Conservation (phyloP, 2,329 filamentous ascomycete species). For the Calcarisporium arbuscula region DNA sequence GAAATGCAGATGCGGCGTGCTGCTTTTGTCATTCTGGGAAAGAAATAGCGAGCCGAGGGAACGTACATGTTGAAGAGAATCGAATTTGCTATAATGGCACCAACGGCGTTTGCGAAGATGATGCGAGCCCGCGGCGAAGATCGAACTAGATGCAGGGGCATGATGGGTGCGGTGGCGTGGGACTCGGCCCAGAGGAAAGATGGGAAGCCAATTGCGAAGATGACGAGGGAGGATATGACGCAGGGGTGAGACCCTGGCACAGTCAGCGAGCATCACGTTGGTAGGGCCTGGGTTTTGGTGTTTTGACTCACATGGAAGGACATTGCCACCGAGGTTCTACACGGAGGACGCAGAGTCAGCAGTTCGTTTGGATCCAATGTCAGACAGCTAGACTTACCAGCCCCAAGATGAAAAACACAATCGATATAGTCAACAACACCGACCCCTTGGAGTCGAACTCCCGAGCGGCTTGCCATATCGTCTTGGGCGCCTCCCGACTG, state of each 20-base stretch:
- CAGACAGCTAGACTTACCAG: constrained; percentile 33
- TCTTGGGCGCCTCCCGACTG: constrained; percentile 35
- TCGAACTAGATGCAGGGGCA: constrained; percentile 49
- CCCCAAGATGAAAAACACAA: constrained; percentile 53
- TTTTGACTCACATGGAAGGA: constrained; percentile 53
- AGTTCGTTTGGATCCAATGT: not conserved
- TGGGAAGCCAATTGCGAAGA: constrained; percentile 42
- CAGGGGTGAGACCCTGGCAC: constrained; percentile 51
- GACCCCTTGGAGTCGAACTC: constrained; percentile 54
- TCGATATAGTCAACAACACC: constrained; percentile 42
- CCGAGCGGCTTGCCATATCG: constrained; percentile 41
- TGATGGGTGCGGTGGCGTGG: constrained; percentile 46
- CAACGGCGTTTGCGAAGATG: constrained; percentile 49
- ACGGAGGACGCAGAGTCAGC: not conserved
- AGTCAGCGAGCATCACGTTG: too few species aligned
- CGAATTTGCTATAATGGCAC: constrained; percentile 45
- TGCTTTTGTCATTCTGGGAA: too few species aligned
- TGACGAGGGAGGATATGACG: constrained; percentile 43
- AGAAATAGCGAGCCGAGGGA: not conserved
- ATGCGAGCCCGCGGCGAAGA: constrained; percentile 48
- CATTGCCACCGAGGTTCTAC: constrained; percentile 57
- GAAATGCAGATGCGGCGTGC: too few species aligned
- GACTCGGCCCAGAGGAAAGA: constrained; percentile 48
- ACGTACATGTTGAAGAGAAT: constrained; percentile 53
- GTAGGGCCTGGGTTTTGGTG: constrained; percentile 8